Conservation (phyloP, 192 early-diverging fungal species). For the Gaertneriomyces semiglobifer region DNA sequence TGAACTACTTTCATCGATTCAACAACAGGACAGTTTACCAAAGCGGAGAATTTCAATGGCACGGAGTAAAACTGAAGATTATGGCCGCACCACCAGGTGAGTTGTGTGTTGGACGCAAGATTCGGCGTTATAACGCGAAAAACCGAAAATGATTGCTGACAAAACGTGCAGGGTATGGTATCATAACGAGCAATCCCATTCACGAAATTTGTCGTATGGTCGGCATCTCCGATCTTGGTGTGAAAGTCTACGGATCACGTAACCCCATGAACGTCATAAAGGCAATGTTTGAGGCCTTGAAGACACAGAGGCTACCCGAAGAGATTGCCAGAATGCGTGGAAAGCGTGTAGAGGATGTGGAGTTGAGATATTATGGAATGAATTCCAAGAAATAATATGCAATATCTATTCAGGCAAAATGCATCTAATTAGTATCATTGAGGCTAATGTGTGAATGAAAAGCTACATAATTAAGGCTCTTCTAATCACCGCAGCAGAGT, state of each 20-base stretch:
- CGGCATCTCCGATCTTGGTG: constrained; percentile 88
- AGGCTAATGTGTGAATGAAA: no score
- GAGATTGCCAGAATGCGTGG: constrained; percentile 88
- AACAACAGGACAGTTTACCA: constrained; percentile 88
- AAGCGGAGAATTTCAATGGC: constrained; percentile 86
- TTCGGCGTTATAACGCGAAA: no score
- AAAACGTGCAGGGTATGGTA: constrained; percentile 73
- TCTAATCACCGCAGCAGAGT: no score
- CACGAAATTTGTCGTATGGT: constrained; percentile 93
- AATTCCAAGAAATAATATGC: constrained; percentile 8
- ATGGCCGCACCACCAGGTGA: constrained; percentile 82
- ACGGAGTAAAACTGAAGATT: constrained; percentile 76
- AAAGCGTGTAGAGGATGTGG: constrained; percentile 83
- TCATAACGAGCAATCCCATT: constrained; percentile 87
- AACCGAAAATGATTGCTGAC: no score
- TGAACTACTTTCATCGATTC: constrained; percentile 81
- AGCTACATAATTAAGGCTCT: no score
- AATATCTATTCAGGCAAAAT: no score
- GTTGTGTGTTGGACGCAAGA: not conserved
- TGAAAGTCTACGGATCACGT: constrained; percentile 85
- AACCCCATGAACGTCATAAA: constrained; percentile 99
- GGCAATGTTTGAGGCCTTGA: constrained; percentile 86
- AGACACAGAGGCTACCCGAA: constrained; percentile 70
- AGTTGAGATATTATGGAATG: constrained; percentile 80
- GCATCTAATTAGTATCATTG: no score